Evolutionary conservation across 2,329 filamentous ascomycete genomes (phyloP), one percentile per base, ranked within the genome.

Genomic region (Fusarium buxicola): DNA sequence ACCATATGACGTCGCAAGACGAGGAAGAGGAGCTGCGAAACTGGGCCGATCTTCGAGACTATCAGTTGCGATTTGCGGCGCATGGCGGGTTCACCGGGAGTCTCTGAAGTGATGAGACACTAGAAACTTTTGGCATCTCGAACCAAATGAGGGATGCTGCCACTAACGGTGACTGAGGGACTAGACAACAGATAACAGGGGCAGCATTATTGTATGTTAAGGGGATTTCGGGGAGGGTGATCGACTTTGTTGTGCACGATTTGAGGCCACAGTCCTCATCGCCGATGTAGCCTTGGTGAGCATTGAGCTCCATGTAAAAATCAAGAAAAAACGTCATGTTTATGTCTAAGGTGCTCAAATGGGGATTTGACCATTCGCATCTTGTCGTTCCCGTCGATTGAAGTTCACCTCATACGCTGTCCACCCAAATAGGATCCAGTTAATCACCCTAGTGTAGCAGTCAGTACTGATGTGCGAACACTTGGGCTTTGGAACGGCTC

Each of bases 11-110:
- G 56, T 73, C 72, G 13, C 77, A 91, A 62, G 86, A 89, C 34
- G 92, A 95, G 67, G 91, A 94, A 69, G 85, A 89, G 48, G 92
- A 95, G 75, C 76, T 95, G 65, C 82, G 86, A 16, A 83, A 87
- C 56, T 96, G 92, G 92, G 89, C 90, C 0, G 91, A 91, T 72
- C 76, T 96, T 63, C 84, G 91, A 56, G 90, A 94, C 48, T 91
- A 91, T 65, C 92, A 96, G 75, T 76, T 89, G 60, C 87, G 88
- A 54, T 92, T 93, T 72, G 85, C 87, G 8, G 84, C 88, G 51
- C 84, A 84, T 31, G 89, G 88, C 2, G 89, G 87, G 2, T 82
- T 87, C 44, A 57, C 68, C 1, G 73, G 73, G 7, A 68, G 44
- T 21, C 11, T 73, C 35, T 73, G 60, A 62, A 15, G 38, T 34